Conservation (phyloP, 106 monocot genomes). For the Dendrobium chrysotoxum region DNA sequence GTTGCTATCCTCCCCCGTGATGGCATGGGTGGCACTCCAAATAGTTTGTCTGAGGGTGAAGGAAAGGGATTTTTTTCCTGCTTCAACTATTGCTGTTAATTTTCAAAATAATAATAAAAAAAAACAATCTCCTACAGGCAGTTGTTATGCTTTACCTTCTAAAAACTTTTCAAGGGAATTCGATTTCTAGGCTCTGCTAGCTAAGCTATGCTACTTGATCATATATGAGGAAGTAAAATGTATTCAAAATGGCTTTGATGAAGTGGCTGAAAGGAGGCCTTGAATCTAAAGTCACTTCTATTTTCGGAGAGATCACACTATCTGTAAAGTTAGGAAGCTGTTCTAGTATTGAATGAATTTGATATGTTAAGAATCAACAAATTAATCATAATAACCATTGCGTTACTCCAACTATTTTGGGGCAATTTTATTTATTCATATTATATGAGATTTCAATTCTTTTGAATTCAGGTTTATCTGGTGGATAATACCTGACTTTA, state of each 20-base stretch:
- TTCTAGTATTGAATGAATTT: too few species aligned
- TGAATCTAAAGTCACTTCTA: neutral
- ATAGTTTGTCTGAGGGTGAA: constrained; percentile 23
- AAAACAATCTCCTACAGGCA: neutral
- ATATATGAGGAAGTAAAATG: neutral
- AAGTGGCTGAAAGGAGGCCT: neutral
- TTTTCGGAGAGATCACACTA: too few species aligned
- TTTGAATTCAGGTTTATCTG: too few species aligned
- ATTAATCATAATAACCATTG: too few species aligned
- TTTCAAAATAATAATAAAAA: neutral
- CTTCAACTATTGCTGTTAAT: constrained; percentile 60
- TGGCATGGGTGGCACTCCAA: constrained; percentile 44
- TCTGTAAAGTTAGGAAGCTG: too few species aligned
- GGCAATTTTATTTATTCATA: too few species aligned
- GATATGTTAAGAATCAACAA: too few species aligned
- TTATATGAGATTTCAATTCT: too few species aligned
- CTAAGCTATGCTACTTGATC: neutral
- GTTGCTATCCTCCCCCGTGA: constrained; percentile 65
- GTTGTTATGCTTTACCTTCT: neutral
- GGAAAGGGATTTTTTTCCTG: constrained; percentile 61
- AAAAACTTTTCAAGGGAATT: neutral
- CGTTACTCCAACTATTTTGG: too few species aligned
- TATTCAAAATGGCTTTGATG: neutral
- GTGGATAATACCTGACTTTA: too few species aligned
- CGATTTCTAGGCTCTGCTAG: neutral